Conservation (phyloP, 225 moss, liverwort and hornwort species). For the Ulota crispa region DNA sequence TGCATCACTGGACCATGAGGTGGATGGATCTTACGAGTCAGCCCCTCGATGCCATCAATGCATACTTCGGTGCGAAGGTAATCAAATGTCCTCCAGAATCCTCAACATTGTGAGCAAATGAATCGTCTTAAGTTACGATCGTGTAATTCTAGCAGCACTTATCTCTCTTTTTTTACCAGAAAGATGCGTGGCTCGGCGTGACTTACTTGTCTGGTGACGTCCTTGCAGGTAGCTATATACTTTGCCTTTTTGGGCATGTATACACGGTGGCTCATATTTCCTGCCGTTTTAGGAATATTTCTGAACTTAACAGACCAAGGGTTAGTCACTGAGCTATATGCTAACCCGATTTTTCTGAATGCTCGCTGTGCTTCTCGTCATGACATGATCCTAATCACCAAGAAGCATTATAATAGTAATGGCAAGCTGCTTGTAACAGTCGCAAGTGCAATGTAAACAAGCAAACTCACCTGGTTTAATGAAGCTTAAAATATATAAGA, state of each 20-base stretch:
- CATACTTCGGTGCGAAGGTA: conserved; percentile 94
- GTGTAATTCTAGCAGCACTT: not conserved
- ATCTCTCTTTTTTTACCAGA: not conserved
- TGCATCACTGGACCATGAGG: conserved; percentile 72
- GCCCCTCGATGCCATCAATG: conserved; percentile 80
- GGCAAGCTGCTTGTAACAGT: not conserved
- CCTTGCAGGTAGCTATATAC: conserved; percentile 81
- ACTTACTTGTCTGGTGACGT: conserved; percentile 18
- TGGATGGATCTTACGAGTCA: conserved; percentile 74
- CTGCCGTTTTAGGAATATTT: conserved; percentile 61
- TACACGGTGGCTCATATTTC: conserved; percentile 80
- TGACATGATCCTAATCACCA: not conserved
- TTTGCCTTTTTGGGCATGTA: conserved; percentile 99
- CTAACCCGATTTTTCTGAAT: not conserved
- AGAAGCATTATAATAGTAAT: not conserved
- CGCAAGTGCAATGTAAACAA: not conserved
- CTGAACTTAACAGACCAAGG: conserved; percentile 66
- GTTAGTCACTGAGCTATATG: conserved; percentile 37
- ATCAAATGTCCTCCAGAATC: not conserved
- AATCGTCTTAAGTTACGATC: not conserved
- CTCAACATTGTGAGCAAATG: not conserved
- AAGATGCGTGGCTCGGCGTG: not conserved
- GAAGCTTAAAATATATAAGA: not conserved
- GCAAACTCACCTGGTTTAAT: not conserved
- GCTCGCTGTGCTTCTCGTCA: not conserved